These are phyloP conservation scores for Rosellinia necatrix DNA, from an alignment of 2,329 filamentous ascomycete genomes.

Conservation along the genomic window DNA sequence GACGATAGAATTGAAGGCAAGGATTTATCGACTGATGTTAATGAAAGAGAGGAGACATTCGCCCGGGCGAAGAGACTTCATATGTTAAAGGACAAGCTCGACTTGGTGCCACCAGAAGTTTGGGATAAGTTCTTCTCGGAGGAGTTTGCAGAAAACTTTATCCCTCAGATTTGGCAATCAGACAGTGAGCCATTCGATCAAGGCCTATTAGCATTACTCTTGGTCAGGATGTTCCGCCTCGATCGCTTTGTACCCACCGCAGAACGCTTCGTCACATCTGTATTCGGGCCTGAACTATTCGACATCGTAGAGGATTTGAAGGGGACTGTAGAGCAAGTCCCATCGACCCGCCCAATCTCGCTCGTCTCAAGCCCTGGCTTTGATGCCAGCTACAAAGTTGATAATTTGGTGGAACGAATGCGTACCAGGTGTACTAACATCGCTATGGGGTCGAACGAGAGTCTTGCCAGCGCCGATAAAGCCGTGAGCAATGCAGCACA, in stretches of 20 bases:
- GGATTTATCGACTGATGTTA: constrained; percentile 74
- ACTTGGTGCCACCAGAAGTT: constrained; percentile 61
- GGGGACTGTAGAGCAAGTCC: constrained; percentile 82
- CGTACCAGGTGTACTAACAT: constrained; percentile 90
- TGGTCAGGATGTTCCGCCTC: constrained; percentile 93
- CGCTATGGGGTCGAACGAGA: constrained; percentile 98
- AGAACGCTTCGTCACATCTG: constrained; percentile 83
- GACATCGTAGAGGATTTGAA: constrained; percentile 85
- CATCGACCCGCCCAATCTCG: constrained; percentile 82
- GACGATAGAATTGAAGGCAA: constrained; percentile 76
- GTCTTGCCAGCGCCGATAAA: constrained; percentile 89
- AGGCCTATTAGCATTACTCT: constrained; percentile 79
- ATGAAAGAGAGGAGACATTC: constrained; percentile 70
- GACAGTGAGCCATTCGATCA: constrained; percentile 70
- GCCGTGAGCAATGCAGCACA: constrained; percentile 92
- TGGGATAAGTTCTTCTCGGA: constrained; percentile 86
- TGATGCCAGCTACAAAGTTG: constrained; percentile 98
- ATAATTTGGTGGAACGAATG: constrained; percentile 85
- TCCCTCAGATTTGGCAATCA: constrained; percentile 77
- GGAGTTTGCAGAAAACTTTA: constrained; percentile 82
- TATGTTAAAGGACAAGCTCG: constrained; percentile 74
- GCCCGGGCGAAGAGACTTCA: constrained; percentile 69
- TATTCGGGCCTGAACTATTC: constrained; percentile 83
- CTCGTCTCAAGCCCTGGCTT: constrained; percentile 95
- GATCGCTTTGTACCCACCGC: constrained; percentile 93